Percentiles rank a stretch among this genome's conserved stretches.
Evolutionary conservation across 768 basidiomycete genomes (phyloP).

Genomic region (Calocybe gangraenosa): DNA sequence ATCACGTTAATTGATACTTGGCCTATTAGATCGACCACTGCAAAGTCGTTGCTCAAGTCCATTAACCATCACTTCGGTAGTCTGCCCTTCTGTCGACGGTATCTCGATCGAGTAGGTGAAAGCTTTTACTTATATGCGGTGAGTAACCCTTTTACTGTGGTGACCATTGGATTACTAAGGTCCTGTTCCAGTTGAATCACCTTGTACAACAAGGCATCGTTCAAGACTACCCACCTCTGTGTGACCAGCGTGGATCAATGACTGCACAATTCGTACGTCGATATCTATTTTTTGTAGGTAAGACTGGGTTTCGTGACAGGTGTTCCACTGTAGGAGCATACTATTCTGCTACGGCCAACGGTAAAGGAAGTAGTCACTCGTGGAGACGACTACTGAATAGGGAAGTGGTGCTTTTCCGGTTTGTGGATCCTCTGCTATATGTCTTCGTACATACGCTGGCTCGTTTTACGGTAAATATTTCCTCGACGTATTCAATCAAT

Average conservation of each 20-base stretch:
- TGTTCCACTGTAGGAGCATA: constrained; percentile 60
- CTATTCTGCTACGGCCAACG: constrained; percentile 79
- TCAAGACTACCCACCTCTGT: constrained; percentile 88
- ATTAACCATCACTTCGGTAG: constrained; percentile 95
- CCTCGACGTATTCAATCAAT: no score
- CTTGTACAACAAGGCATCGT: constrained; percentile 88
- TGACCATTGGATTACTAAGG: neutral
- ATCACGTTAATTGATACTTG: constrained; percentile 3
- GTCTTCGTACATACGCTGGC: no score
- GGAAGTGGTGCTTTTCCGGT: no score
- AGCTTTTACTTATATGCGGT: constrained; percentile 91
- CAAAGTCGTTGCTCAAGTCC: constrained; percentile 79
- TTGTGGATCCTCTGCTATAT: no score
- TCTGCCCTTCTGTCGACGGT: constrained; percentile 91
- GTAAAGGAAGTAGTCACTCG: constrained; percentile 82
- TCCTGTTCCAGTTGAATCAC: constrained; percentile 54
- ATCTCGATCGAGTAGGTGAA: constrained; percentile 89
- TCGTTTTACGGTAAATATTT: no score
- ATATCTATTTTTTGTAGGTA: neutral
- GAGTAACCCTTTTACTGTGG: constrained; percentile 10
- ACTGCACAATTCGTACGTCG: constrained; percentile 85
- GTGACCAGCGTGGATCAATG: constrained; percentile 82
- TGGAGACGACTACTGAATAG: constrained; percentile 69
- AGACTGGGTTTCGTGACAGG: no score
- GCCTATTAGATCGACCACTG: constrained; percentile 64